Percentiles rank a stretch among this genome's conserved stretches.
Conservation (phyloP, 1,139 yeast genomes). For the Magnusiomyces paraingens region DNA sequence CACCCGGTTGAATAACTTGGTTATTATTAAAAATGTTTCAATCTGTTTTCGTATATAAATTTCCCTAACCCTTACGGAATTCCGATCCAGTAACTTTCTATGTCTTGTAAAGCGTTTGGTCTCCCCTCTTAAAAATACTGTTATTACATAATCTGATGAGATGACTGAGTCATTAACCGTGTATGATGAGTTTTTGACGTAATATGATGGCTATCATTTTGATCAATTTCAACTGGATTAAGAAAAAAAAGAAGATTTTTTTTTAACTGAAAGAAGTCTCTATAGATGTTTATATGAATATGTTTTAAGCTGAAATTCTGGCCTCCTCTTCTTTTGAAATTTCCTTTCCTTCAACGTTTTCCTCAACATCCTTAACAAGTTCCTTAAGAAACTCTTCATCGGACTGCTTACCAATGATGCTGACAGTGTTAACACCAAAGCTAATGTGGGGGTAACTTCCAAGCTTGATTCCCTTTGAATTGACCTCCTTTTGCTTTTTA, state of each 20-base stretch:
- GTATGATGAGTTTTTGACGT: no score
- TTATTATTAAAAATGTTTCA: background rate
- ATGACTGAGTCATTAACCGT: no score
- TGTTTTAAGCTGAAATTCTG: constrained; percentile 14
- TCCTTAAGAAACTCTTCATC: constrained; percentile 37
- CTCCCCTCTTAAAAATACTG: no score
- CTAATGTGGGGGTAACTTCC: constrained; percentile 81
- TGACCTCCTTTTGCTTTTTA: constrained; percentile 45
- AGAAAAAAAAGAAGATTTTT: no score
- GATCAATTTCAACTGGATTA: no score
- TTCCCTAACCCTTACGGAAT: no score
- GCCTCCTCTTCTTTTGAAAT: constrained; percentile 53
- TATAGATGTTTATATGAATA: no score
- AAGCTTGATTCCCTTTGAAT: constrained; percentile 48
- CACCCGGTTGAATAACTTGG: background rate
- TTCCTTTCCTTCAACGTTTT: constrained; percentile 47
- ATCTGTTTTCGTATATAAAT: background rate
- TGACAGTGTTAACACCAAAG: constrained; percentile 58
- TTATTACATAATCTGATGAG: no score
- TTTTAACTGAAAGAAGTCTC: no score
- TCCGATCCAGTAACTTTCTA: no score
- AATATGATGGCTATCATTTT: no score
- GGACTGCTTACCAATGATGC: constrained; percentile 54
- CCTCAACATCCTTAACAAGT: constrained; percentile 44
- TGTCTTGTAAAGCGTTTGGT: no score